Evolutionary conservation across 768 basidiomycete genomes (phyloP), one percentile per base, ranked within the genome.

Genomic region (Calocybe cyanea): DNA sequence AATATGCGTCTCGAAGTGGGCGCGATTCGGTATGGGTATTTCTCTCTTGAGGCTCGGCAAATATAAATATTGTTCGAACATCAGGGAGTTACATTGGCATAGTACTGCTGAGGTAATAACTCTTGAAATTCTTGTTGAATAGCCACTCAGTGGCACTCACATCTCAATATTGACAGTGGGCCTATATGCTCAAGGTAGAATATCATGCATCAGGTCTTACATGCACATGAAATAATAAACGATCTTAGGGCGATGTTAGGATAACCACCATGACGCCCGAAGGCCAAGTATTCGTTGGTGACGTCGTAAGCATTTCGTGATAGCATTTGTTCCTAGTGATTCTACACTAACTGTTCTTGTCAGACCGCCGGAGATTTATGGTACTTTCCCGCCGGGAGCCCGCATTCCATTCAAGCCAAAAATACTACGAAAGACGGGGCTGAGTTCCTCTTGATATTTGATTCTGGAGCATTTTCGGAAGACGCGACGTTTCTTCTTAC

Each of bases 401-500:
- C 81, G 0, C 81, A 83, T 52, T 72, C 76, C 34, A 57, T 80
- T 13, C 78, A 80, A 56, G 78, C 77, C 6, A 77, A 71, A 48
- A 70, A 72, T 24, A 71, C 67, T 1, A 64, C 64, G 7, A 58
- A 64, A 38, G 69, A 69, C 7, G 77, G 78, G 25, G 65, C 74
- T 2, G 77, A 81, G 53, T 80, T 80, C 54, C 65, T 83, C 15
- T 65, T 83, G 14, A 63, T 72, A 15, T 69, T 71, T 40, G 71
- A 72, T 46, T 53, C 57, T 2, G 67, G 68, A 0, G 47, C 57
- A 9, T 83, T 83, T 53, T 73, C 69, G 23, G 82, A 82, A 59
- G 80, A 82, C 38, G 57, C 68, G 2, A 83, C 81, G 1, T 83
- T 83, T 57, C 65, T 76, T 17, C 63, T 82, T 14, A 76, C 82